Evolutionary conservation across 139 green algal species (phyloP).

Genomic region (Edaphochlamys debaryana): DNA sequence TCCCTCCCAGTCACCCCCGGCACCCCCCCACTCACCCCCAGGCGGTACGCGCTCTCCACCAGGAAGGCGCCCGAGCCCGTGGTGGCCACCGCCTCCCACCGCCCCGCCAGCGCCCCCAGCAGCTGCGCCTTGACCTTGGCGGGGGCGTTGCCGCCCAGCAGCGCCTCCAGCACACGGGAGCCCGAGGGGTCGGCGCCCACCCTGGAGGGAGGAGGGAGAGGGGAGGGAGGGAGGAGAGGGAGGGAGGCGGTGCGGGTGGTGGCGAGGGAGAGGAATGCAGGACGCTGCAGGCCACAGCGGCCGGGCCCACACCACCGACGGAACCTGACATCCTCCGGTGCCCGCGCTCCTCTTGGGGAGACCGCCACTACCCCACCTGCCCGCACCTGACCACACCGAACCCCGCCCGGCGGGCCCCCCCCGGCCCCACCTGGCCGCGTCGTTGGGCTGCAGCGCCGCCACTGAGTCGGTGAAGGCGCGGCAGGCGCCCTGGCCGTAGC

Average conservation of each 20-base stretch:
- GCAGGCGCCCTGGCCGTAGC: constrained; percentile 46
- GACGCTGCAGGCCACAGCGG: too few species aligned
- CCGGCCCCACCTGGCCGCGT: constrained; percentile 19
- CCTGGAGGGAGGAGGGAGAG: background rate
- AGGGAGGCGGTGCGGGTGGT: background rate
- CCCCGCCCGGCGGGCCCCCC: too few species aligned
- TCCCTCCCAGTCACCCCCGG: too few species aligned
- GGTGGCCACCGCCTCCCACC: constrained; percentile 14
- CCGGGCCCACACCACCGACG: too few species aligned
- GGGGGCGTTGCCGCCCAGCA: constrained; percentile 58
- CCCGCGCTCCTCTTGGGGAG: too few species aligned
- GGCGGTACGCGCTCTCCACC: constrained; percentile 23
- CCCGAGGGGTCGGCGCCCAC: constrained; percentile 65
- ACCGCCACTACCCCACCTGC: background rate
- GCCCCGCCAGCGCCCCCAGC: constrained; percentile 53
- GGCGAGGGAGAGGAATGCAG: too few species aligned
- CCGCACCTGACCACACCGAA: too few species aligned
- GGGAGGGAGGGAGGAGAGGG: background rate
- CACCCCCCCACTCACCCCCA: constrained; percentile 15
- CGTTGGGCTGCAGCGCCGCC: constrained; percentile 22
- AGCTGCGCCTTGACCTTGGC: constrained; percentile 59
- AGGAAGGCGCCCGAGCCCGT: constrained; percentile 38
- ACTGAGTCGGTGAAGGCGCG: constrained; percentile 54
- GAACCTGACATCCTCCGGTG: too few species aligned
- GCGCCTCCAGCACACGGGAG: constrained; percentile 73